Base-by-base conservation (phyloP, 208 protist species). In the Angomonas deanei region DNA sequence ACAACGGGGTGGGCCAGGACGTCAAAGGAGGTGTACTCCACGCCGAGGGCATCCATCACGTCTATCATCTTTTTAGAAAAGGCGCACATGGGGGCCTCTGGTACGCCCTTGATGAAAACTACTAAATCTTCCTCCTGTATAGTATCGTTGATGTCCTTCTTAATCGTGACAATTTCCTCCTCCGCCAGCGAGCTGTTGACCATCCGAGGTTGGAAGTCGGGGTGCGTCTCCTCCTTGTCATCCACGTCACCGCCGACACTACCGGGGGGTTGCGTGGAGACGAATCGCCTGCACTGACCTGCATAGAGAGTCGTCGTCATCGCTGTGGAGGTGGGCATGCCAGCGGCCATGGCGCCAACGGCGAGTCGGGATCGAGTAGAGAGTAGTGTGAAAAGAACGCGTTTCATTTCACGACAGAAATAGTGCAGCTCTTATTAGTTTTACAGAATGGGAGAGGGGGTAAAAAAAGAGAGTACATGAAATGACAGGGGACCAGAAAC, bases 61-160 rank as follows among this genome's bases (percentile, higher is more conserved):
- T 97, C 88, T 17, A 97, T 75, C 61, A 97, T 95, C 48, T 82
- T 83, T 48, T 89, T 90, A 24, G 88, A 97, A 66, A 98, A 99
- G 66, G 97, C 97, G 74, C 97, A 99, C 86, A 97, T 83, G 6
- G 97, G 97, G 5, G 82, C 82, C 73, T 97, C 80, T 13, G 97
- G 97, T 5, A 92, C 84, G 39, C 97, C 97, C 72, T 99, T 99
- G 84, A 99, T 98, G 64, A 97, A 99, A 6, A 97, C 59, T 1
- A 98, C 94, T 15, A 97, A 70, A 17, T 92, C 76, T 64, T 97
- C 93, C 8, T 84, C 76, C 53, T 81, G 78, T 52, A 98, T 93
- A 17, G 84, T 88, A 52, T 97, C 80, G 47, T 73, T 19, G 52
- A 97, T 95, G 57, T 94, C 86, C 32, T 94, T 84, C 56, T 95